Percentiles rank a stretch among this genome's conserved stretches.
Evolutionary conservation across 441 rosid genomes (phyloP).

Genomic region (Jatropha multifida): DNA sequence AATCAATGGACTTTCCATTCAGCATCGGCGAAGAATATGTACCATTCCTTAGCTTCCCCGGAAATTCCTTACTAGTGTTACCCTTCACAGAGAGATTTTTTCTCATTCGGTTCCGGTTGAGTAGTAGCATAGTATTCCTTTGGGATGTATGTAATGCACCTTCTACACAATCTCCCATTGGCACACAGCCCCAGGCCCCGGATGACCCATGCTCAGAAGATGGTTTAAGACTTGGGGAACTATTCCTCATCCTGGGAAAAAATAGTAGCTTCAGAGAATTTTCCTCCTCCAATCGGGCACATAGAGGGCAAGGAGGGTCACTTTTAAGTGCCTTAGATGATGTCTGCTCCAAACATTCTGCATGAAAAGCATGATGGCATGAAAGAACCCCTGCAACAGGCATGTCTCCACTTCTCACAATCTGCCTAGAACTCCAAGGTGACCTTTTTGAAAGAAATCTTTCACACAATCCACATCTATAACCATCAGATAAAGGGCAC

Average conservation of each 20-base stretch:
- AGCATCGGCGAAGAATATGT: conserved; percentile 32
- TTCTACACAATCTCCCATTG: conserved; percentile 51
- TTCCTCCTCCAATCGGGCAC: conserved; percentile 40
- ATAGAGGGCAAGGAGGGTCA: conserved; percentile 62
- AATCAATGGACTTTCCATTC: conserved; percentile 33
- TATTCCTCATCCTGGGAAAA: conserved; percentile 28
- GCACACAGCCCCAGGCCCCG: conserved; percentile 61
- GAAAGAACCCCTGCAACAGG: conserved; percentile 60
- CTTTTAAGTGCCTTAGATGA: conserved; percentile 40
- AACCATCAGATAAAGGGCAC: conserved; percentile 33
- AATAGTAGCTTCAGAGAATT: conserved; percentile 30
- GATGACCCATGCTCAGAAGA: conserved; percentile 44
- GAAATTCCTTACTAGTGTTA: conserved; percentile 53
- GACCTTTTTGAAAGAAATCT: conserved; percentile 56
- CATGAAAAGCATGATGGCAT: conserved; percentile 56
- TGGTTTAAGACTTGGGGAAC: conserved; percentile 40
- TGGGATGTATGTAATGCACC: conserved; percentile 42
- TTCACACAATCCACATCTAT: conserved; percentile 50
- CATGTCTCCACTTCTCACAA: conserved; percentile 56
- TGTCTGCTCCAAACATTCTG: conserved; percentile 62
- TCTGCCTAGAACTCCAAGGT: conserved; percentile 54
- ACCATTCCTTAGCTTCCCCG: conserved; percentile 49
- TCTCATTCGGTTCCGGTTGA: conserved; percentile 42
- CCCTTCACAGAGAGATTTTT: conserved; percentile 55
- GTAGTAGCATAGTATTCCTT: conserved; percentile 36